Conservation (phyloP, 2,329 filamentous ascomycete species). For the Cladosporium austrohemisphaericum region DNA sequence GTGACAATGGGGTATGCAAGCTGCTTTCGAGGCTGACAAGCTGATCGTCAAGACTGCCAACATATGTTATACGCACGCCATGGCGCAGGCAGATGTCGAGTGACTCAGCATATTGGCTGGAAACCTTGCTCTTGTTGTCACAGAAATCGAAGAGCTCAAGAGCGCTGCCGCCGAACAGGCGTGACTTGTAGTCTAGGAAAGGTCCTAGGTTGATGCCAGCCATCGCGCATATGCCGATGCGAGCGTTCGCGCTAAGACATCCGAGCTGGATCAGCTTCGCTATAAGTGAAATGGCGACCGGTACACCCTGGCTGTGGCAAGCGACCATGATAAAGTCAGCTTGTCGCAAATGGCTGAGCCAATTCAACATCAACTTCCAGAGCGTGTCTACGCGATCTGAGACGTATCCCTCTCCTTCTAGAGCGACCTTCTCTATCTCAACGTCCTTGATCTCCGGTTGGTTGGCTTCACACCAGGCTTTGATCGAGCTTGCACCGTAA, state of each 20-base stretch:
- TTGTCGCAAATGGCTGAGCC: conserved; percentile 82
- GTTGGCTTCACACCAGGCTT: conserved; percentile 69
- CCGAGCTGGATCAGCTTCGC: conserved; percentile 90
- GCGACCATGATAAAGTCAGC: conserved; percentile 91
- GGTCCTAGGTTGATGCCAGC: conserved; percentile 92
- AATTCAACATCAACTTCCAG: conserved; percentile 92
- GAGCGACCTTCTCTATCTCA: conserved; percentile 87
- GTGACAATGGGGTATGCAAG: conserved; percentile 76
- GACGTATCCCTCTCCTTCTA: conserved; percentile 93
- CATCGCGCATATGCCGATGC: conserved; percentile 82
- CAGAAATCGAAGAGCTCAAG: conserved; percentile 93
- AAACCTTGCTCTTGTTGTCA: conserved; percentile 74
- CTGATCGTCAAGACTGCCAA: conserved; percentile 96
- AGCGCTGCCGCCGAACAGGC: conserved; percentile 85
- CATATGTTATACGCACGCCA: conserved; percentile 78
- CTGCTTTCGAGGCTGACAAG: conserved; percentile 92
- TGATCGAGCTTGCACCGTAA: conserved; percentile 77
- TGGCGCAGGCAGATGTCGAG: conserved; percentile 71
- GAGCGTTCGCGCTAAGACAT: conserved; percentile 65
- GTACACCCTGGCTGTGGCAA: conserved; percentile 93
- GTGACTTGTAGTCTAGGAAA: conserved; percentile 85
- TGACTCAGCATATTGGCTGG: conserved; percentile 73
- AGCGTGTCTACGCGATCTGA: conserved; percentile 83
- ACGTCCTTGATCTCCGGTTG: conserved; percentile 62
- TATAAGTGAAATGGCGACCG: conserved; percentile 86